These are phyloP conservation scores for Cercospora sesami DNA, from an alignment of 2,329 filamentous ascomycete genomes.

Conservation along the genomic window DNA sequence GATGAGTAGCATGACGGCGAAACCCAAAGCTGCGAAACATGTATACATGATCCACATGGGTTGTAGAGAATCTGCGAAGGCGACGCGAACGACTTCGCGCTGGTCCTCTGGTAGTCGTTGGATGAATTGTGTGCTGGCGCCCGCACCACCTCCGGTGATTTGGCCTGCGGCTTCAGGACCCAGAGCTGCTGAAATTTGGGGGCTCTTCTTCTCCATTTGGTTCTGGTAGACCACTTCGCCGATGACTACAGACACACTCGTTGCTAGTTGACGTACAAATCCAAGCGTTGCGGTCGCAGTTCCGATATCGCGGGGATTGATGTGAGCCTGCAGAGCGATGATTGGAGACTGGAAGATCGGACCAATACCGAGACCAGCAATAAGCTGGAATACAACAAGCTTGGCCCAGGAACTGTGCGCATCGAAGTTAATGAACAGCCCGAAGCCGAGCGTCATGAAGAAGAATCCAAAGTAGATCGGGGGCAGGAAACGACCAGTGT, in stretches of 20 bases:
- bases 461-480: conserved; percentile 51
- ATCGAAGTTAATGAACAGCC: conserved; percentile 42
- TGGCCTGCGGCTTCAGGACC: conserved; percentile 52
- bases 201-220: conserved; percentile 61
- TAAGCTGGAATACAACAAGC: conserved; percentile 56
- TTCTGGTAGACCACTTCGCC: conserved; percentile 81
- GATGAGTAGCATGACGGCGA: conserved; percentile 45
- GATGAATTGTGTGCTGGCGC: conserved; percentile 61
- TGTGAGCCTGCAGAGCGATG: conserved; percentile 65
- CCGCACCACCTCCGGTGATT: conserved; percentile 61
- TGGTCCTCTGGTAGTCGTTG: conserved; percentile 52
- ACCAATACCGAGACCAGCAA: conserved; percentile 64
- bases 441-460: conserved; percentile 43
- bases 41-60: conserved; percentile 55
- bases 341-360: conserved; percentile 70
- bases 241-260: conserved; percentile 67
- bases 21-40: conserved; percentile 43
- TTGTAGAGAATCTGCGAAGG: conserved; percentile 47
- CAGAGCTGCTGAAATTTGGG: conserved; percentile 52
- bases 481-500: conserved; percentile 52
- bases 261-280: conserved; percentile 69
- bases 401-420: conserved; percentile 41
- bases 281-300: conserved; percentile 66
- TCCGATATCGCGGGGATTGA: conserved; percentile 65
- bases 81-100: conserved; percentile 44